Conservation (phyloP, 495 filamentous ascomycete species). For the Talaromyces liani region DNA sequence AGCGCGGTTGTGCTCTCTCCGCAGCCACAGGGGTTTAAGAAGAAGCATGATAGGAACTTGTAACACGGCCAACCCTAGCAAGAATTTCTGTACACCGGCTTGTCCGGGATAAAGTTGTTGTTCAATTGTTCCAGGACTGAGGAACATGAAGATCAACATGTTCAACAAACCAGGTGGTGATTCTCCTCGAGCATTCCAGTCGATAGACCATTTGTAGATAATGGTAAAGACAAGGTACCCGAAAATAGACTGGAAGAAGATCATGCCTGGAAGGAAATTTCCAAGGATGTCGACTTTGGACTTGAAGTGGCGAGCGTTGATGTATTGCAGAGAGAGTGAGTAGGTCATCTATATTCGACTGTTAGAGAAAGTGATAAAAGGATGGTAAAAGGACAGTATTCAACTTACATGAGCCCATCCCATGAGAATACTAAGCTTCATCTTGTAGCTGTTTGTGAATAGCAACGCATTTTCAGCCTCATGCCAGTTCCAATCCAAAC, state of each 20-base stretch:
- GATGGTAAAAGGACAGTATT: too few relatives aligned
- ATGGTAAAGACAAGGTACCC: constrained; percentile 92
- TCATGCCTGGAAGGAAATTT: constrained; percentile 95
- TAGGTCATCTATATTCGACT: constrained; percentile 70
- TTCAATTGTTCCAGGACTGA: constrained; percentile 71
- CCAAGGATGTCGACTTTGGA: constrained; percentile 90
- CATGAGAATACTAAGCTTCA: constrained; percentile 96
- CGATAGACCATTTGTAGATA: constrained; percentile 91
- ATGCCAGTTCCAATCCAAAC: constrained; percentile 96
- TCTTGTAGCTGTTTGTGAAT: constrained; percentile 97
- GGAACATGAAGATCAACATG: constrained; percentile 99
- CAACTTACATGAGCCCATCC: constrained; percentile 78
- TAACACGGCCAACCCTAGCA: constrained; percentile 75
- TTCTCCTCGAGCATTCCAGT: constrained; percentile 64
- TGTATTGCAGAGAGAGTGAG: constrained; percentile 83
- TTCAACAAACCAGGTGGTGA: constrained; percentile 84
- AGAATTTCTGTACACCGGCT: constrained; percentile 58
- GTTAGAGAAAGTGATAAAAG: neutral
- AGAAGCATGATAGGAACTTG: constrained; percentile 90
- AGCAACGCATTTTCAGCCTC: constrained; percentile 87
- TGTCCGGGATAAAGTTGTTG: constrained; percentile 68
- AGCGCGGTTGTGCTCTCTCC: constrained; percentile 85
- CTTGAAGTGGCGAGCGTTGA: constrained; percentile 94
- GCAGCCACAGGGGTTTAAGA: constrained; percentile 90
- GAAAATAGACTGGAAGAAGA: constrained; percentile 99